Conservation (phyloP, 2,329 filamentous ascomycete species). For the Nemania sp. region DNA sequence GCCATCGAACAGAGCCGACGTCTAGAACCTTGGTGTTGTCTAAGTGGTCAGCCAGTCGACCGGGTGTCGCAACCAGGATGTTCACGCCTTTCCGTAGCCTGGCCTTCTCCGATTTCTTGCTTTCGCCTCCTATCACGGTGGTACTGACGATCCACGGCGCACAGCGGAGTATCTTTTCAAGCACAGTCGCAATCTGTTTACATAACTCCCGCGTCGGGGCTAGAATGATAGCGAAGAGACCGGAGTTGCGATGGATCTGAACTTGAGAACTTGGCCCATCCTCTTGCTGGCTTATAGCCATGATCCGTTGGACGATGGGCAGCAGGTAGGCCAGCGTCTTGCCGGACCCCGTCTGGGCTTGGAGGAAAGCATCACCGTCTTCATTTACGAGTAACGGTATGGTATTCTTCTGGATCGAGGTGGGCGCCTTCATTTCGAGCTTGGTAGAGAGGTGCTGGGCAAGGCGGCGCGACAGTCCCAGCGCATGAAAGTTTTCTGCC, state of each 20-base stretch:
- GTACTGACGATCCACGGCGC: conserved; percentile 94
- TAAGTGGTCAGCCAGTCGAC: conserved; percentile 86
- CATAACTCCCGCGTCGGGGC: conserved; percentile 92
- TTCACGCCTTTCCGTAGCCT: conserved; percentile 91
- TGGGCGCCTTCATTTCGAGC: conserved; percentile 86
- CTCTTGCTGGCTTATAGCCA: conserved; percentile 69
- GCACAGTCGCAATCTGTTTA: conserved; percentile 86
- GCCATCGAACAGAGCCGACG: conserved; percentile 87
- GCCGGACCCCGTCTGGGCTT: conserved; percentile 95
- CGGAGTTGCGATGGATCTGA: conserved; percentile 79
- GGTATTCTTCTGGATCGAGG: conserved; percentile 90
- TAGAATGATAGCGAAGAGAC: conserved; percentile 90
- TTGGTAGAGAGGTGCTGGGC: conserved; percentile 84
- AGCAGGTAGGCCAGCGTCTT: conserved; percentile 97
- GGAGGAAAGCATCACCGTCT: conserved; percentile 90
- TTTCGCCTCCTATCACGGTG: conserved; percentile 73
- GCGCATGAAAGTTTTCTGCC: conserved; percentile 80
- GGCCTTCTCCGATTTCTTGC: conserved; percentile 85
- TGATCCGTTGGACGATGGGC: conserved; percentile 86
- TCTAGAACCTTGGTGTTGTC: conserved; percentile 90
- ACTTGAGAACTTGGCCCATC: conserved; percentile 50
- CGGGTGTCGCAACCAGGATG: conserved; percentile 92
- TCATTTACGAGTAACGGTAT: conserved; percentile 79
- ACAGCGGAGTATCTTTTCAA: conserved; percentile 84
- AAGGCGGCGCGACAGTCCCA: conserved; percentile 80